These are phyloP conservation scores for Penicillium sp. DNA, from an alignment of 2,329 filamentous ascomycete species.

Conservation along the genomic window DNA sequence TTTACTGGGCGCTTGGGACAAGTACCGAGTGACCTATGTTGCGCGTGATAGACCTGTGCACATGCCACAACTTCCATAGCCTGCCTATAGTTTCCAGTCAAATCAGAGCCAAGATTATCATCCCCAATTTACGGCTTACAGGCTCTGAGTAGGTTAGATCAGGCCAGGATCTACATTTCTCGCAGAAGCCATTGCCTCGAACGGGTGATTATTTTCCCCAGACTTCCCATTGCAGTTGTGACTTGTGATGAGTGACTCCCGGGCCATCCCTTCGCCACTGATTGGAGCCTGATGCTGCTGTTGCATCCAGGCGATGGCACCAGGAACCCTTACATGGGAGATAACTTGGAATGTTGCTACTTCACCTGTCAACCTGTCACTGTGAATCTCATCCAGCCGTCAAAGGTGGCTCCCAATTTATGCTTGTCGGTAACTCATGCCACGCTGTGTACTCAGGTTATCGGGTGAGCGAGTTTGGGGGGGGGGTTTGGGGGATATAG, in stretches of 20 bases:
- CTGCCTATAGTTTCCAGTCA: slow-evolving; percentile 3
- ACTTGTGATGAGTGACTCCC: neutral
- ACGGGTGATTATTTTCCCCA: neutral
- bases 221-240: neutral
- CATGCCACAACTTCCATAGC: slow-evolving; percentile 10
- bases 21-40: neutral
- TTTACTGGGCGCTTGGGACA: neutral
- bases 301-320: slow-evolving; percentile 13
- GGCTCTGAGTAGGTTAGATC: neutral
- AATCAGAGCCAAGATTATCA: slow-evolving; percentile 4
- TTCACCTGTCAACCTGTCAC: slow-evolving; percentile 5
- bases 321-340: slow-evolving; percentile 5
- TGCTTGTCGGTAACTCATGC: neutral
- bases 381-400: neutral
- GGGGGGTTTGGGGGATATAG: neutral
- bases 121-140: neutral
- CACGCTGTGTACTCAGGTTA: neutral
- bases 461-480: neutral
- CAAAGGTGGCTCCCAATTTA: slow-evolving; percentile 3
- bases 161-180: neutral
- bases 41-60: slow-evolving; percentile 11
- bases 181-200: neutral
- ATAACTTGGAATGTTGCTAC: slow-evolving; percentile 3
- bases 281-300: slow-evolving; percentile 9
- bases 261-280: neutral